phyloP scores from a whole-genome alignment of 2,329 filamentous ascomycete genomes.

The Aureobasidium lini region DNA sequence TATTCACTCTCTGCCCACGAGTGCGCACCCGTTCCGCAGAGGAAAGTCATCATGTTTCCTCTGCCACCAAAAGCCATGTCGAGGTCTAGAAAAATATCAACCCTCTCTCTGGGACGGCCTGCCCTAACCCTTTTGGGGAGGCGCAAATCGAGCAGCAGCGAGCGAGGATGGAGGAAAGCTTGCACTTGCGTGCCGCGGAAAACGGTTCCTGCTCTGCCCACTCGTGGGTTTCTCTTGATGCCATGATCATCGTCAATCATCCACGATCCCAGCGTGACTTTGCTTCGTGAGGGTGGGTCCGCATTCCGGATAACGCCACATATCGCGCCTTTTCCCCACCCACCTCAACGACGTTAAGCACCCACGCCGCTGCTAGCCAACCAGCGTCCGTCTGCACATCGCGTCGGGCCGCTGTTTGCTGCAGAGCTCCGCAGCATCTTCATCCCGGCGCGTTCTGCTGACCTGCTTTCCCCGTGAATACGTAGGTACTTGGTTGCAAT shows the following conservation, averaged over 20 bases:
- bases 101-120: background rate
- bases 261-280: constrained; percentile 14
- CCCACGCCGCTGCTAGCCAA: constrained; percentile 6
- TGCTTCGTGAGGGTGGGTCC: constrained; percentile 12
- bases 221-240: constrained; percentile 1
- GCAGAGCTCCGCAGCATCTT: constrained; percentile 11
- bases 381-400: constrained; percentile 12
- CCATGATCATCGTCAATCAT: constrained; percentile 9
- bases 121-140: constrained; percentile 3
- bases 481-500: constrained; percentile 8
- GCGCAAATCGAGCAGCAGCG: constrained; percentile 1
- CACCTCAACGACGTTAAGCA: constrained; percentile 11
- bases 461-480: constrained; percentile 11
- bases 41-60: background rate
- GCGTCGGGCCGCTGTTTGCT: constrained; percentile 13
- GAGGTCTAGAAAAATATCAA: constrained; percentile 8
- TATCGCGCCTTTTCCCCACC: constrained; percentile 13
- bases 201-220: constrained; percentile 1
- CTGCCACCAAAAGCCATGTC: constrained; percentile 8
- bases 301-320: constrained; percentile 13
- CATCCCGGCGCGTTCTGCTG: constrained; percentile 10
- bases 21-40: background rate
- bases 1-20: background rate
- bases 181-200: constrained; percentile 12
- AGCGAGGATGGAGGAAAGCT: constrained; percentile 2